phyloP scores from a whole-genome alignment of 2,329 filamentous ascomycete species.

The Leptographium radiaticola region DNA sequence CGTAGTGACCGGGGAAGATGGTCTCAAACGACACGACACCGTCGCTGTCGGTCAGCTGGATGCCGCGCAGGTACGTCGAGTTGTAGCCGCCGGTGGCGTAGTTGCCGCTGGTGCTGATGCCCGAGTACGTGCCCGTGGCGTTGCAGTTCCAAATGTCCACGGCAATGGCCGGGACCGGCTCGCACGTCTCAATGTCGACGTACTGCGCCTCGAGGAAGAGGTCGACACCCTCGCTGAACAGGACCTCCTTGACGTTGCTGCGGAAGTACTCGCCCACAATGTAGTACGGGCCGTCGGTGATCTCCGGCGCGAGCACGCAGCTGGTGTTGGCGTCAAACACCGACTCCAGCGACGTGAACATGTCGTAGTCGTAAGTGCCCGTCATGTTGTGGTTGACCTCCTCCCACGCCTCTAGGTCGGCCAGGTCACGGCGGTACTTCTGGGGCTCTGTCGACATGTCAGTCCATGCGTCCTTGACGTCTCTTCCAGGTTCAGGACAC shows the following conservation, averaged over 20 bases:
- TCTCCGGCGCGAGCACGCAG: constrained; percentile 36
- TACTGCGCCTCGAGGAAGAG: constrained; percentile 38
- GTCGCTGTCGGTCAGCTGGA: constrained; percentile 27
- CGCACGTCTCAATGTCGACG: constrained; percentile 39
- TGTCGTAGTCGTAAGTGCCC: constrained; percentile 16
- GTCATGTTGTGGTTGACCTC: constrained; percentile 22
- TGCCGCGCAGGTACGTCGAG: constrained; percentile 28
- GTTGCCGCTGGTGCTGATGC: constrained; percentile 19
- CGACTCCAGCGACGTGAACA: constrained; percentile 19
- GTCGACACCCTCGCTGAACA: constrained; percentile 27
- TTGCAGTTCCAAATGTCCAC: constrained; percentile 40
- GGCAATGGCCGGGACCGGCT: constrained; percentile 32
- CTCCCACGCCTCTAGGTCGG: constrained; percentile 20
- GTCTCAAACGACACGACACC: constrained; percentile 28
- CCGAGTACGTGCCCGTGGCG: constrained; percentile 27
- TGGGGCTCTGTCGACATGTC: constrained; percentile 11
- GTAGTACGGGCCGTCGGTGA: constrained; percentile 40
- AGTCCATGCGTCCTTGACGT: neutral
- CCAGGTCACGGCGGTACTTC: constrained; percentile 21
- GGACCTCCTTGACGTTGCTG: constrained; percentile 30
- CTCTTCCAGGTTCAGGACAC: no score
- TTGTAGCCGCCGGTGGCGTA: constrained; percentile 20
- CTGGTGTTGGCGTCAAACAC: constrained; percentile 29
- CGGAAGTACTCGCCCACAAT: constrained; percentile 38
- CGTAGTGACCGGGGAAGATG: constrained; percentile 31